Base-by-base conservation (phyloP, 192 early-diverging fungal species). In the Backusella liffmaniae region DNA sequence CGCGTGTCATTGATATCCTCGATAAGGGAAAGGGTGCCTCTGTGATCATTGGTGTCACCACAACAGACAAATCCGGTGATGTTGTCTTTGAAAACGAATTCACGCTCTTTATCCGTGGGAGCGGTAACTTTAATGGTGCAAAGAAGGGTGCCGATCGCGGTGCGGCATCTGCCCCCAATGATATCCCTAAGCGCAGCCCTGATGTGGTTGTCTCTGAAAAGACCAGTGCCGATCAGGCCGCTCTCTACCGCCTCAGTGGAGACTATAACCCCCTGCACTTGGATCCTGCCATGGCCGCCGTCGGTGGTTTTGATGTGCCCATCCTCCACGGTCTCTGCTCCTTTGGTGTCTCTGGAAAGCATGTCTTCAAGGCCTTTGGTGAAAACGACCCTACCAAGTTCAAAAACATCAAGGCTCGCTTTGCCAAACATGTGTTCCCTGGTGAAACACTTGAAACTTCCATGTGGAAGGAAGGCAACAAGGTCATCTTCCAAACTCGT, bases 221-320 rank as follows among this genome's bases (percentile, higher is more conserved):
- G 90, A 98, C 96, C 1, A 76, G 78, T 65, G 94, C 94, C 77
- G 92, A 96, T 56, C 94, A 96, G 84, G 98, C 98, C 23, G 96
- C 96, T 6, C 78, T 99, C 51, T 99, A 99, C 90, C 96, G 82
- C 49, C 86, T 99, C 68, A 91, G 90, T 13, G 98, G 97, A 70
- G 98, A 99, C 86, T 92, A 84, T 83, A 99, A 99, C 85, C 98
- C 98, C 74, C 86, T 99, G 74, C 98, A 99, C 80, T 93, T 99
- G 78, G 97, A 99, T 84, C 97, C 98, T 1, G 85, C 89, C 34
- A 96, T 99, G 96, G 90, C 94, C 36, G 89, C 89, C 46, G 88
- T 98, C 66, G 98, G 96, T 67, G 97, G 97, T 18, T 99, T 98
- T 82, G 93, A 98, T 41, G 92, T 93, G 15, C 98, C 98, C 1